Evolutionary conservation across 768 basidiomycete genomes (phyloP), one percentile per base, ranked within the genome.

Genomic region (Lyophyllum shimeji): DNA sequence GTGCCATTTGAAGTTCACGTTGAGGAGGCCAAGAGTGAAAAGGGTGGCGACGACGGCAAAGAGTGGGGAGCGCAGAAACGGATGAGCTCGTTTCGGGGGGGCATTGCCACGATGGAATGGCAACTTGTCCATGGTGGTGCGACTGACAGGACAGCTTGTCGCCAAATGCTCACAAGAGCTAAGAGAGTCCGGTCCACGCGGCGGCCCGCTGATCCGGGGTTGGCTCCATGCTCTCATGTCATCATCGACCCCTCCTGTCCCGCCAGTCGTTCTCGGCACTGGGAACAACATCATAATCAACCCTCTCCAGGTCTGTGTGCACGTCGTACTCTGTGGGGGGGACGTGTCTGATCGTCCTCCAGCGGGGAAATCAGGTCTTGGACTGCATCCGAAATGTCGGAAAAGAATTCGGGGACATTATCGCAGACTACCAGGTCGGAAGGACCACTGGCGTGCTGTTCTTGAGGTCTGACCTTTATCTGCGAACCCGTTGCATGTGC

Each of bases 351-450:
- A 58, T n/a, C 25, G 21, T 40, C 44, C 21, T 8, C 42, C 63
- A 97, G 89, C 80, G 93, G 56, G 84, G 89, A 20, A 99, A 99
- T 67, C 91, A 91, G 0, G 77, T 98, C n/a, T 81, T 98, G 18
- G 86, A 92, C 65, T 82, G 81, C 62, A 89, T 98, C 51, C 83
- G 87, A 58, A 92, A 93, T 71, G 90, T 97, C 2, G 84, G 90
- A 1, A 95, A 94, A 71, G 95, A 98, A 69, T 97, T 93, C 64
- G 92, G 92, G 0, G 95, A 98, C 65, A 95, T 98, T 57, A 79
- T 89, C 17, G 85, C 89, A 21, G 97, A 99, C 71, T 99, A 91
- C 69, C 95, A 98, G 69, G 95, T 99, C 17, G 97, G 97, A 20
- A 80, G 87, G 20, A 98, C 95, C 24, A 95, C 94, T 1, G 90